phyloP scores from a whole-genome alignment of 2,329 filamentous ascomycete genomes.

The Thelonectria rubi region DNA sequence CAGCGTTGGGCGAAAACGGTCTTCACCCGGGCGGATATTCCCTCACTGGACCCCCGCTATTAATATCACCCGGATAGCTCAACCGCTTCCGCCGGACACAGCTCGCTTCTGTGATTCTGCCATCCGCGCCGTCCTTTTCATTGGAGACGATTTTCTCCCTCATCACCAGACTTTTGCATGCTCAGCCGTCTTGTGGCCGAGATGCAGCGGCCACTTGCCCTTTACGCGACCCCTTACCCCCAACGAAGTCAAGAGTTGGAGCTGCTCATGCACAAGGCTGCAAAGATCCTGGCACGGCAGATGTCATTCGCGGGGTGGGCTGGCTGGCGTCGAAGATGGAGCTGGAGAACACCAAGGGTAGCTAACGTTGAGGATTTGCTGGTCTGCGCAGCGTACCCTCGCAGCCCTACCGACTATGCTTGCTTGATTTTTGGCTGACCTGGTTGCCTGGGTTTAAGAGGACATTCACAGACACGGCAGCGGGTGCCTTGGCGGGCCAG shows the following conservation, averaged over 20 bases:
- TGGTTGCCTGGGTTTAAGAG: slow-evolving; percentile 9
- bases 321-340: slow-evolving; percentile 33
- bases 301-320: slow-evolving; percentile 41
- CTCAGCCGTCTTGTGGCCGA: slow-evolving; percentile 24
- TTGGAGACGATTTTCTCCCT: slow-evolving; percentile 11
- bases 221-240: slow-evolving; percentile 19
- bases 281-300: slow-evolving; percentile 41
- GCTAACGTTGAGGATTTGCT: slow-evolving; percentile 35
- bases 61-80: slow-evolving; percentile 26
- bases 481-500: slow-evolving; percentile 21
- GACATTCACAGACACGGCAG: slow-evolving; percentile 24
- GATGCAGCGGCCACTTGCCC: slow-evolving; percentile 15
- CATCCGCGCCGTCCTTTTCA: slow-evolving; percentile 23
- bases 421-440: slow-evolving; percentile 11
- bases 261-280: slow-evolving; percentile 41
- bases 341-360: slow-evolving; percentile 28
- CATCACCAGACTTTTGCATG: slow-evolving; percentile 38
- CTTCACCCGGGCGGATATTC: slow-evolving; percentile 20
- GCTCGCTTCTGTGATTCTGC: slow-evolving; percentile 23
- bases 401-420: slow-evolving; percentile 39
- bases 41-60: slow-evolving; percentile 26
- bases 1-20: slow-evolving; percentile 15
- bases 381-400: slow-evolving; percentile 30
- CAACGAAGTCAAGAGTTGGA: slow-evolving; percentile 24
- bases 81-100: slow-evolving; percentile 23